Base-by-base conservation (phyloP, 176 grass and related monocot species). In the Alopecurus myosuroides region DNA sequence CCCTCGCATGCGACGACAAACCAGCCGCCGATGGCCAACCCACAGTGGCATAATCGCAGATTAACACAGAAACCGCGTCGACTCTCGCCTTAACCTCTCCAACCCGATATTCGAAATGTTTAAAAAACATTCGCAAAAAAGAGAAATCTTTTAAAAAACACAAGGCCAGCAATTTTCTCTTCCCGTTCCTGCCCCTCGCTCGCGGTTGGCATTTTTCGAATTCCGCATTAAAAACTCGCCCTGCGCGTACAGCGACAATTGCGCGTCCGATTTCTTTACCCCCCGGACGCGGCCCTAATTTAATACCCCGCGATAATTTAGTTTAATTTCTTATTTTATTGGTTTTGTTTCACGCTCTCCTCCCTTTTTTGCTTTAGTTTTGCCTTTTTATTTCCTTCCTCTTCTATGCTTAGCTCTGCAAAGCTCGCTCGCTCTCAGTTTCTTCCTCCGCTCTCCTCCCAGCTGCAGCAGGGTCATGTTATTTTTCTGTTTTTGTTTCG, bases 361-460 rank as follows among this genome's bases (percentile, higher is more conserved):
- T 25, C 42, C 74, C 79, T 89, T 88, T 91, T 87, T 89, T 92
- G 87, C 90, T 91, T 91, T 87, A 87, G 65, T 88, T 88, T 91
- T 86, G 86, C 86, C 88, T 90, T 90, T 89, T 95, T 89, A 81
- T 95, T 95, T 86, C 84, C 84, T 78, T 37, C 28, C 69, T n/a
- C n/a, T n/a, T n/a, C n/a, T n/a, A n/a, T n/a, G n/a, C n/a, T n/a
- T n/a, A n/a, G n/a, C n/a, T n/a, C n/a, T n/a, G 65, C 76, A 49
- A 29, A 26, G 72, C 72, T 10, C 15, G 31, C 31, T 19, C 50
- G 62, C 48, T 78, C 37, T 80, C 57, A 17, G 51, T 55, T 69
- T 51, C 87, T 44, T 81, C 85, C 23, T 75, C 84, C 68, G 70
- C 64, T 31, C 72, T 28, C n/a, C 56, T 22, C 29, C 13, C 10